These are phyloP conservation scores for Aspergillus unguis DNA, from an alignment of 2,329 filamentous ascomycete genomes.

Conservation along the genomic window DNA sequence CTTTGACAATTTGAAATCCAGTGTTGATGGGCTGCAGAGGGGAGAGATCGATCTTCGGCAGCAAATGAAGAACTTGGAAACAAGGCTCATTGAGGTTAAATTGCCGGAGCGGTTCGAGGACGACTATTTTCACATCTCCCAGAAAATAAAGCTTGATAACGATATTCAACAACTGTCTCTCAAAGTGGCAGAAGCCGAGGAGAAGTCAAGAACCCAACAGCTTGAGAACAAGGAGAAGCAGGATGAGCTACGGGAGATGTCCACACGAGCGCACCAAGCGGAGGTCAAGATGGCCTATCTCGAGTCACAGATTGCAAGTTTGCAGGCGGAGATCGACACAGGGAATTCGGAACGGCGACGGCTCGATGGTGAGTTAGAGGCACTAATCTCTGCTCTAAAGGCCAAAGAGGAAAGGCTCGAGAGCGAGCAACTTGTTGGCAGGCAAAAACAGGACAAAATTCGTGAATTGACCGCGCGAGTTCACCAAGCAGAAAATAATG, in stretches of 20 bases:
- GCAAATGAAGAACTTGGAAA: slow-evolving; percentile 25
- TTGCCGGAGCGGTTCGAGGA: slow-evolving; percentile 24
- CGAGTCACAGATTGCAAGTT: slow-evolving; percentile 21
- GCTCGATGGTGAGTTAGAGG: slow-evolving; percentile 26
- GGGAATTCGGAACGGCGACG: slow-evolving; percentile 20
- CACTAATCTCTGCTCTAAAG: slow-evolving; percentile 17
- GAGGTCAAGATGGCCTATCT: slow-evolving; percentile 18
- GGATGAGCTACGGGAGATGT: slow-evolving; percentile 19
- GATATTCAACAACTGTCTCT: slow-evolving; percentile 22
- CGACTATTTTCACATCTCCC: slow-evolving; percentile 20
- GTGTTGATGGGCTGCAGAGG: slow-evolving; percentile 21
- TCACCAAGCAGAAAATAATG: slow-evolving; percentile 18
- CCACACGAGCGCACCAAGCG: slow-evolving; percentile 13
- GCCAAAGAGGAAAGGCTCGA: slow-evolving; percentile 16
- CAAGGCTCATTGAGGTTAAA: slow-evolving; percentile 20
- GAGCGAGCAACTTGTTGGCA: slow-evolving; percentile 20
- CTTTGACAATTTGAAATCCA: slow-evolving; percentile 18
- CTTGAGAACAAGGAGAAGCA: slow-evolving; percentile 18
- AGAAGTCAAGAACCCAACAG: slow-evolving; percentile 19
- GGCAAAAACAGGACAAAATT: slow-evolving; percentile 20
- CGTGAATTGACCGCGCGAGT: slow-evolving; percentile 16
- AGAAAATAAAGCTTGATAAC: slow-evolving; percentile 25
- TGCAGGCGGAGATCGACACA: not conserved
- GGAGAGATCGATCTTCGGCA: slow-evolving; percentile 26
- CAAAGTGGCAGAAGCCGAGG: slow-evolving; percentile 17